Conservation (phyloP, 2,329 filamentous ascomycete genomes). For the Didymella exigua region DNA sequence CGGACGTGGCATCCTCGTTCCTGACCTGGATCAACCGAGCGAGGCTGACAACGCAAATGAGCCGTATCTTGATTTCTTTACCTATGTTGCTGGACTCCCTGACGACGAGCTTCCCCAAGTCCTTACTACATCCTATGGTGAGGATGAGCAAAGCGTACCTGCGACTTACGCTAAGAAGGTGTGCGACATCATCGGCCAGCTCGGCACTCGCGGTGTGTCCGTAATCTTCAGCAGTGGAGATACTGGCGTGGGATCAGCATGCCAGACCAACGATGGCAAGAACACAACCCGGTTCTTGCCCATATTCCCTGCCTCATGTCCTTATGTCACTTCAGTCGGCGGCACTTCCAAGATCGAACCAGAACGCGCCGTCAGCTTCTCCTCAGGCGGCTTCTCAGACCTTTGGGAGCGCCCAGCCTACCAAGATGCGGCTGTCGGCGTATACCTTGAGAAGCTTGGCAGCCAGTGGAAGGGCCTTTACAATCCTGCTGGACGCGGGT, state of each 20-base stretch:
- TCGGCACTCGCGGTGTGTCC: conserved; percentile 49
- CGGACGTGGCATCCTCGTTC: conserved; percentile 54
- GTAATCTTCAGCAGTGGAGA: conserved; percentile 50
- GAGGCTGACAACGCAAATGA: conserved; percentile 53
- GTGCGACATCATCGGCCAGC: conserved; percentile 49
- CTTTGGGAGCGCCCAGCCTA: conserved; percentile 51
- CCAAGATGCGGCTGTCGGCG: conserved; percentile 49
- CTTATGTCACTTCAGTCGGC: conserved; percentile 55
- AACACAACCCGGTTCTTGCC: conserved; percentile 53
- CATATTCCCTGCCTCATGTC: conserved; percentile 55
- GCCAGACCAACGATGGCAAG: conserved; percentile 54
- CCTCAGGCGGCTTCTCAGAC: conserved; percentile 55
- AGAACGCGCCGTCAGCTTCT: conserved; percentile 49
- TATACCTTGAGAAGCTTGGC: conserved; percentile 50
- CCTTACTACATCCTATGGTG: conserved; percentile 49
- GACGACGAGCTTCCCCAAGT: conserved; percentile 47
- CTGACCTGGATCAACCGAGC: conserved; percentile 55
- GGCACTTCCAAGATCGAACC: conserved; percentile 50
- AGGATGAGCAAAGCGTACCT: conserved; percentile 49
- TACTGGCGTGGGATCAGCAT: conserved; percentile 50
- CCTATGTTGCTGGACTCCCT: conserved; percentile 39
- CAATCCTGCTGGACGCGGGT: conserved; percentile 51
- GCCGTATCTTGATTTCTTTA: conserved; percentile 52
- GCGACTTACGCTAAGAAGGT: conserved; percentile 46
- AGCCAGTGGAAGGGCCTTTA: conserved; percentile 50